phyloP scores from a whole-genome alignment of 2,329 filamentous ascomycete genomes.

The Chaetoscypha palmicola region DNA sequence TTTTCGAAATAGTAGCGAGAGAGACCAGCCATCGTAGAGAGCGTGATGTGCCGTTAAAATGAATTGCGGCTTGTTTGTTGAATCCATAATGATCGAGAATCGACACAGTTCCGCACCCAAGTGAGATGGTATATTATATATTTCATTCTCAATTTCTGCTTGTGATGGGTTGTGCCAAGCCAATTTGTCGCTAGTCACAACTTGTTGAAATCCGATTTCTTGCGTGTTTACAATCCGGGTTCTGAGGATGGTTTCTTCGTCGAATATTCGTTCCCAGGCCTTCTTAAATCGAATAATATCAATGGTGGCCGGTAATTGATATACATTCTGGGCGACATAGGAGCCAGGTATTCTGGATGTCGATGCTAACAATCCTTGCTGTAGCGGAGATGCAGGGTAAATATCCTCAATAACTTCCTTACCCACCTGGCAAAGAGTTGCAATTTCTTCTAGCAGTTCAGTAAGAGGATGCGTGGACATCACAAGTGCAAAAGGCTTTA shows the following conservation, averaged over 20 bases:
- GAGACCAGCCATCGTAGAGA: constrained; percentile 44
- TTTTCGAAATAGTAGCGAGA: constrained; percentile 20
- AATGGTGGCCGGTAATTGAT: constrained; percentile 15
- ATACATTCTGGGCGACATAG: constrained; percentile 31
- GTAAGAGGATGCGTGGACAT: background rate
- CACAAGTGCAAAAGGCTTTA: constrained; percentile 19
- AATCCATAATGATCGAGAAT: constrained; percentile 7
- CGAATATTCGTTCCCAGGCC: constrained; percentile 25
- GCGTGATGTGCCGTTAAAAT: constrained; percentile 45
- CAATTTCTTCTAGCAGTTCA: background rate
- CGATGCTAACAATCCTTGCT: constrained; percentile 34
- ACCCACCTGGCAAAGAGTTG: background rate
- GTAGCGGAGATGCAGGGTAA: constrained; percentile 33
- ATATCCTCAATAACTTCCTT: constrained; percentile 29
- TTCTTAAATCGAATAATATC: constrained; percentile 17
- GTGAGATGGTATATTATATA: constrained; percentile 3
- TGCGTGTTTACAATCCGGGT: constrained; percentile 26
- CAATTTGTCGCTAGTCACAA: constrained; percentile 11
- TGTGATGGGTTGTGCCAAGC: constrained; percentile 4
- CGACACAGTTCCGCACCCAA: constrained; percentile 4
- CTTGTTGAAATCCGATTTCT: constrained; percentile 10
- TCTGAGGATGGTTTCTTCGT: constrained; percentile 28
- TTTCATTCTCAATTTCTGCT: constrained; percentile 5
- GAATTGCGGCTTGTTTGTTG: constrained; percentile 30
- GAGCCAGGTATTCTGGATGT: constrained; percentile 27